These are phyloP conservation scores for Ormosia semicastrata DNA, from an alignment of 306 rosid genomes.

Conservation along the genomic window DNA sequence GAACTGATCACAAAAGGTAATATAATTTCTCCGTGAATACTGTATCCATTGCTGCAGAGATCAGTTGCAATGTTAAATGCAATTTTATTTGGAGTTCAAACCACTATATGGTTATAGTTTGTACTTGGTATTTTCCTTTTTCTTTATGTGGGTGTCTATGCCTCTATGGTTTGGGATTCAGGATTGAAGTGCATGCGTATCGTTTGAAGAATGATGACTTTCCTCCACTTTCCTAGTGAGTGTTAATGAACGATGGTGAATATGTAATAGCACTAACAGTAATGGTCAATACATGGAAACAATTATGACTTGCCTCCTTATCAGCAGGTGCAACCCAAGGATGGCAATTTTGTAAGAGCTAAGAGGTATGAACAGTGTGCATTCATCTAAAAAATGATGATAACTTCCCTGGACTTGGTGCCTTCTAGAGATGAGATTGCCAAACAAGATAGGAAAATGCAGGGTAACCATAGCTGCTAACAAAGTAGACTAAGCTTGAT, in stretches of 20 bases:
- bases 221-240: constrained; percentile 55
- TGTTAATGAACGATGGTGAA: constrained; percentile 44
- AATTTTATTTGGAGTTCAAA: constrained; percentile 32
- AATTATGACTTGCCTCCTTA: constrained; percentile 42
- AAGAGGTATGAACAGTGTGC: constrained; percentile 43
- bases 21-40: constrained; percentile 6
- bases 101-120: constrained; percentile 35
- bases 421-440: constrained; percentile 34
- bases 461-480: constrained; percentile 46
- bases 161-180: constrained; percentile 45
- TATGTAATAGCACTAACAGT: constrained; percentile 43
- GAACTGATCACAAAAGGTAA: constrained; percentile 55
- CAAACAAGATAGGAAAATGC: constrained; percentile 33
- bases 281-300: constrained; percentile 48
- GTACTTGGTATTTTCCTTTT: constrained; percentile 37
- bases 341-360: constrained; percentile 45
- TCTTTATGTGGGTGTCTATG: constrained; percentile 42
- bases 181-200: constrained; percentile 47
- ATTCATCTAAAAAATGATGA: constrained; percentile 39
- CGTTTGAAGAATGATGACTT: constrained; percentile 59
- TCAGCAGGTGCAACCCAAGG: constrained; percentile 43
- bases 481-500: constrained; percentile 40
- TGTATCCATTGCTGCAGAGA: constrained; percentile 4
- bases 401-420: constrained; percentile 38
- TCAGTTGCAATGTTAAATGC: constrained; percentile 26